Base-by-base conservation (phyloP, 495 filamentous ascomycete species). In the Hamigera avellanea region DNA sequence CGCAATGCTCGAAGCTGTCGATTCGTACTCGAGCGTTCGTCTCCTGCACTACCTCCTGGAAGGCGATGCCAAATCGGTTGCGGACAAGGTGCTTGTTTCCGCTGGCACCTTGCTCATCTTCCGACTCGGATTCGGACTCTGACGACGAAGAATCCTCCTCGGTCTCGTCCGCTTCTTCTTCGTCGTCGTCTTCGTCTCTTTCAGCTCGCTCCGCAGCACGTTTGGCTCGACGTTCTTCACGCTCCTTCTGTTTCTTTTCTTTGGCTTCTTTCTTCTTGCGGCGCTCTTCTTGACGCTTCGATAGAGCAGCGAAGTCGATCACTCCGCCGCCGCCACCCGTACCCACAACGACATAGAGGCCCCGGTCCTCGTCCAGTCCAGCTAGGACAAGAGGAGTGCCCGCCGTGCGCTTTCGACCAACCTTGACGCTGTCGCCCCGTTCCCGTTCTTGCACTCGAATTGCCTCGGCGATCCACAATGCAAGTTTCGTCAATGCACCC, bases 1-100 rank as follows among this genome's bases (percentile, higher is more conserved):
- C 93, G 45, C 85, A 93, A 55, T 93, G 81, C 61, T 98, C 93
- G 57, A 98, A 98, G 59, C 81, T 88, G 55, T 98, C 91, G 45
- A 95, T 94, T 38, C 86, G 67, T 14, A 96, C 85, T 12, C 87
- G 67, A 3, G 88, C 84, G 42, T 78, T 87, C 26, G 89, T 98
- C 64, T 94, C 86, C 36, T 77, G 75, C 14, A 94, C 83, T 6
- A 96, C 93, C 50, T 93, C 88, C 52, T 95, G 86, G 60, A 96
- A 98, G 8, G 93, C 91, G 52, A 80, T 84, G 9, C 89, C 93
- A 46, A 98, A 98, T 32, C 77, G 75, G 57, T 96, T 96, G 35
- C 79, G 61, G 7, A 85, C 77, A 29, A 80, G 77, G 15, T 81
- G 77, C 35, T 72, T 72, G 27, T 74, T 69, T 21, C 62, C 60